Evolutionary conservation across 139 green algal genomes (phyloP), one percentile per base, ranked within the genome.

Genomic region (Micromonas commoda): DNA sequence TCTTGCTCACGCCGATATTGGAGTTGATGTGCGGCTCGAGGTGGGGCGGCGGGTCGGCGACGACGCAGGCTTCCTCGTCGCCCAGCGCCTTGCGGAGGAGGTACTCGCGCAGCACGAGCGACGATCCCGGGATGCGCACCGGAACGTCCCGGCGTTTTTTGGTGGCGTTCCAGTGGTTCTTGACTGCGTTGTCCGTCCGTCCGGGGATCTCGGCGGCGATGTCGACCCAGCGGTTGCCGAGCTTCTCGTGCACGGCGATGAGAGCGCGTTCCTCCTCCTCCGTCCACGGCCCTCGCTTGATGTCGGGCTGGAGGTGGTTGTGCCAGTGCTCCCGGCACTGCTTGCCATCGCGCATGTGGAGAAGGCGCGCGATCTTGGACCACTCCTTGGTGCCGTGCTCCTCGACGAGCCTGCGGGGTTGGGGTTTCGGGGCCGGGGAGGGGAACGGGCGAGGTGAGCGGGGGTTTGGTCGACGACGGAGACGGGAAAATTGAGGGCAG

Each of bases 161-260:
- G 28, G 67, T 85, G 19, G 73, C 78, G 76, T 89, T 89, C 92
- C 91, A 97, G 77, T 94, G 87, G 77, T 97, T 97, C 83, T 97
- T 97, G 67, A 97, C 91, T 2, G 88, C 87, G 71, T 97, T 97
- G 78, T 97, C 93, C 13, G 90, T 95, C n/a, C 91, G 82, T 28
- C 89, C 89, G 0, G 86, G 86, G 37, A 96, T 79, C 60, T 82
- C 82, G 73, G 88, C 84, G 0, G 90, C 90, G 39, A 96, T 92
- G 20, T 86, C 84, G 21, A 89, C 85, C 92, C 92, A 97, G 45
- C 85, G 85, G 80, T 96, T 96, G 35, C 91, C 91, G 4, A 88
- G 74, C 54, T 88, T 61, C 24, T 64, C 66, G 77, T 96, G 91
- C 37, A 82, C 87, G n/a, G 77, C 79, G 31, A 86, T 73, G 28